Conservation (phyloP, 768 basidiomycete species). For the Sarcodon aspratus region DNA sequence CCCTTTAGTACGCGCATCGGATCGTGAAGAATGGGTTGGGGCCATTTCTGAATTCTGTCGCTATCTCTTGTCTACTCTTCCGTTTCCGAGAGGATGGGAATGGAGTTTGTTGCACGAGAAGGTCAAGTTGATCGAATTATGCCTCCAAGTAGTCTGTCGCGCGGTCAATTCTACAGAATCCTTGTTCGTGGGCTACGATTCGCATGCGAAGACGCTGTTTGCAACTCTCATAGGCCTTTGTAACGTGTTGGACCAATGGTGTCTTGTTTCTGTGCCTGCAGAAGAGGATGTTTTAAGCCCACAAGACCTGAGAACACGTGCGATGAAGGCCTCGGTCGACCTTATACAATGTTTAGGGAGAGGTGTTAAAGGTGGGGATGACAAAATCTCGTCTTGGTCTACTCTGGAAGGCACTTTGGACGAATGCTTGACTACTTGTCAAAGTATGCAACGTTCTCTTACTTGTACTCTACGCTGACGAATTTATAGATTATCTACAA, state of each 20-base stretch:
- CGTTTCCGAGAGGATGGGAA: slow-evolving; percentile 33
- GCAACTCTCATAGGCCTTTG: slow-evolving; percentile 42
- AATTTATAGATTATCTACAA: not conserved
- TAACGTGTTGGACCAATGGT: slow-evolving; percentile 47
- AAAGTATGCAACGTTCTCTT: not conserved
- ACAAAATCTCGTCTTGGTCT: not conserved
- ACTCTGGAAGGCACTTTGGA: not conserved
- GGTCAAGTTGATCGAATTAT: slow-evolving; percentile 38
- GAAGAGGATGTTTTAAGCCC: slow-evolving; percentile 35
- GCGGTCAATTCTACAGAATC: slow-evolving; percentile 33
- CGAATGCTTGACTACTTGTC: slow-evolving; percentile 5
- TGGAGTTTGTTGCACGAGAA: slow-evolving; percentile 51
- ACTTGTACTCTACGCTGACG: not conserved
- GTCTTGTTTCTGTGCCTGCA: slow-evolving; percentile 28
- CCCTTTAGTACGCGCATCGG: slow-evolving; percentile 2
- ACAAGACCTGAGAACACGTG: slow-evolving; percentile 32
- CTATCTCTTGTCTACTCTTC: slow-evolving; percentile 41
- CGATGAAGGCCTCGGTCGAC: slow-evolving; percentile 28
- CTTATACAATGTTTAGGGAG: slow-evolving; percentile 39
- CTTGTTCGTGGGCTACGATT: slow-evolving; percentile 34
- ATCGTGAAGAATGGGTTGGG: slow-evolving; percentile 34
- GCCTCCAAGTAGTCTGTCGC: slow-evolving; percentile 38
- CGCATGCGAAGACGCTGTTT: slow-evolving; percentile 38
- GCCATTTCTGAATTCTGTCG: slow-evolving; percentile 26
- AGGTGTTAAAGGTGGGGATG: slow-evolving; percentile 17